These are phyloP conservation scores for Colletotrichum costaricense DNA, from an alignment of 2,329 filamentous ascomycete genomes.

Conservation along the genomic window DNA sequence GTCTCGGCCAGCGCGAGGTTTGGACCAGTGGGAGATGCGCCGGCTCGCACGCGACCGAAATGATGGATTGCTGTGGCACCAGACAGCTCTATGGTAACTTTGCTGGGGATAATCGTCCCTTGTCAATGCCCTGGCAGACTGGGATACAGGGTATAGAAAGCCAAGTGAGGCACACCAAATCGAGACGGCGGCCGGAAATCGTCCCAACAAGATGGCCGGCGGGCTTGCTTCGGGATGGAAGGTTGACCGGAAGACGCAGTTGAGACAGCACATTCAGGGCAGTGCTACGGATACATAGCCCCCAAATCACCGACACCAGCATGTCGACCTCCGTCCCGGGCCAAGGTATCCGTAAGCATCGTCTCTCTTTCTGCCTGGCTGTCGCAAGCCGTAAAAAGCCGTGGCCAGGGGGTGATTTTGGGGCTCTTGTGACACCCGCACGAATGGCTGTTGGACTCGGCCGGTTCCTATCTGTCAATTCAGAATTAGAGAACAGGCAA, in stretches of 20 bases:
- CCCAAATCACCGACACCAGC: neutral
- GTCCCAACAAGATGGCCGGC: slow-evolving; percentile 29
- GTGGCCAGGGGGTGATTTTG: neutral
- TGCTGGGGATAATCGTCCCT: slow-evolving; percentile 20
- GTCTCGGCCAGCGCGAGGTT: slow-evolving; percentile 21
- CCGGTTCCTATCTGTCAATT: slow-evolving; percentile 21
- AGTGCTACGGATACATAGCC: neutral
- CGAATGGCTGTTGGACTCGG: slow-evolving; percentile 16
- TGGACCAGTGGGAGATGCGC: slow-evolving; percentile 8
- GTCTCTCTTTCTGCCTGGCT: neutral
- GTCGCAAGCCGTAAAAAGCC: neutral
- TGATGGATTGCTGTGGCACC: slow-evolving; percentile 5
- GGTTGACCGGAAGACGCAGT: slow-evolving; percentile 1
- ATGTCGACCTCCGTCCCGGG: neutral
- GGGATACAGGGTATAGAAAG: slow-evolving; percentile 25
- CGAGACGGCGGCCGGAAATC: slow-evolving; percentile 19
- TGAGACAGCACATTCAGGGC: slow-evolving; percentile 10
- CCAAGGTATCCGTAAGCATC: neutral
- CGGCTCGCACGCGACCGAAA: slow-evolving; percentile 11
- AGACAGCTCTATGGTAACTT: slow-evolving; percentile 1
- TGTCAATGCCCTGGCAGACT: slow-evolving; percentile 24
- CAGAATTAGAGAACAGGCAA: neutral
- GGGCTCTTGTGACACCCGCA: slow-evolving; percentile 7
- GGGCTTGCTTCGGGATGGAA: slow-evolving; percentile 24
- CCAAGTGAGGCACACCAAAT: slow-evolving; percentile 12